Conservation (phyloP, 2,329 filamentous ascomycete genomes). For the Didymella sp. region DNA sequence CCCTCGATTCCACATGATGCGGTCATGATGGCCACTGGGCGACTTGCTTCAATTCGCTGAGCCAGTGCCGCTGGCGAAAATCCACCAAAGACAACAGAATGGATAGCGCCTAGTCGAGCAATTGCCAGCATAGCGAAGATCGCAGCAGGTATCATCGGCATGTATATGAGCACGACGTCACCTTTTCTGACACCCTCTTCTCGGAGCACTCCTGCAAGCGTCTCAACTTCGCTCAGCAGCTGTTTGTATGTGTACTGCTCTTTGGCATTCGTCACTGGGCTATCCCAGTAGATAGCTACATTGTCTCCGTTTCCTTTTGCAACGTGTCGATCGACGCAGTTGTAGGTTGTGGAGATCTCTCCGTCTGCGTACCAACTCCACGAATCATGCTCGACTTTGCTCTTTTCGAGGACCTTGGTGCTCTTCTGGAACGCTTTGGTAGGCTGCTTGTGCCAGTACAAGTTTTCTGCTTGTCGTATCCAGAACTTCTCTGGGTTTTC, state of each 20-base stretch:
- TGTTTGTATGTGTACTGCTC: slow-evolving; percentile 76
- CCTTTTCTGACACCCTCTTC: slow-evolving; percentile 84
- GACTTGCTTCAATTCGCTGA: slow-evolving; percentile 85
- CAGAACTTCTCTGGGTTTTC: slow-evolving; percentile 76
- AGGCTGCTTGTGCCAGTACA: slow-evolving; percentile 83
- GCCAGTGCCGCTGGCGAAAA: slow-evolving; percentile 83
- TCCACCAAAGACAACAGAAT: slow-evolving; percentile 91
- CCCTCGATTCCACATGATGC: slow-evolving; percentile 94
- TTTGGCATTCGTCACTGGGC: slow-evolving; percentile 78
- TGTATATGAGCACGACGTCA: slow-evolving; percentile 90
- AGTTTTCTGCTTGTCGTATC: slow-evolving; percentile 73
- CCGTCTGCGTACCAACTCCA: slow-evolving; percentile 94
- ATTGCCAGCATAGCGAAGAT: slow-evolving; percentile 86
- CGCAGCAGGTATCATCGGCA: slow-evolving; percentile 95
- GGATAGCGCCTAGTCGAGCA: slow-evolving; percentile 82
- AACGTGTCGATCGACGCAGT: slow-evolving; percentile 91
- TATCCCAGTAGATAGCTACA: slow-evolving; percentile 85
- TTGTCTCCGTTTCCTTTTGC: slow-evolving; percentile 71
- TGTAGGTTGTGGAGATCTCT: slow-evolving; percentile 89
- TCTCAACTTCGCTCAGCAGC: slow-evolving; percentile 80
- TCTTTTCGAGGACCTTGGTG: slow-evolving; percentile 67
- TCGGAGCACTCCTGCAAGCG: slow-evolving; percentile 78
- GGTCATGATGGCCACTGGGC: slow-evolving; percentile 78
- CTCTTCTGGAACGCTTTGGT: slow-evolving; percentile 65
- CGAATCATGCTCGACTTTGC: slow-evolving; percentile 70